Evolutionary conservation across 257 asterid genomes (phyloP), one percentile per base, ranked within the genome.

Genomic region (Nicotiana knightiana): DNA sequence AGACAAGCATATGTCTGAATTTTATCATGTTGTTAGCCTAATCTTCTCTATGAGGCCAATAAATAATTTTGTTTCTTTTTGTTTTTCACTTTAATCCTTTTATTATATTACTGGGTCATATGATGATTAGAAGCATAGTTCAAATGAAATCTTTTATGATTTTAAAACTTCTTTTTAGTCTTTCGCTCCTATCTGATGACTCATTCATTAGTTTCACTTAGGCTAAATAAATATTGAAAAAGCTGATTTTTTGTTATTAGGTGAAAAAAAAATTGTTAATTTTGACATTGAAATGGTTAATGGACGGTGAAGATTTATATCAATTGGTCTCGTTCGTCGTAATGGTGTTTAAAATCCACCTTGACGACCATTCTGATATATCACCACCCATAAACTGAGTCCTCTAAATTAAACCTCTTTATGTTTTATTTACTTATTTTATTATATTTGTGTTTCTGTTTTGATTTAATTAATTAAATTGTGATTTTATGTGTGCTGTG

Each of bases 21-120:
- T 46, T 70, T 64, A 81, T 51, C 80, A 9, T 87, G 89, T 84
- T 87, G 89, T 76, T 73, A 75, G 21, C 62, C 85, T 87, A 87
- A 87, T 87, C 87, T 89, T 89, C 87, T 87, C 87, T 83, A 87
- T 89, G 90, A 87, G 92, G 89, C 91, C 87, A n/a, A 35, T 8
- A 35, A 1, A 26, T 18, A 32, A 1, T 3, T 63, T 75, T 37
- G 16, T 15, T 8, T 28, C 12, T 9, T 4, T 4, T 15, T 35
- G 3, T 17, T 37, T 11, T 24, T 7, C 18, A 5, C 35, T 62
- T n/a, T 4, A 16, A 1, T 32, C 53, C 81, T 43, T 8, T 82
- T 54, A 62, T 46, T 54, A 48, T 53, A 12, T 10, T 53, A 12
- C 16, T 10, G 64, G 53, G 86, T 62, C 85, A 77, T 54, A 51